These are phyloP conservation scores for Pseudozyma tsukubaensis DNA, from an alignment of 1,284 basidiomycete species.

Conservation along the genomic window DNA sequence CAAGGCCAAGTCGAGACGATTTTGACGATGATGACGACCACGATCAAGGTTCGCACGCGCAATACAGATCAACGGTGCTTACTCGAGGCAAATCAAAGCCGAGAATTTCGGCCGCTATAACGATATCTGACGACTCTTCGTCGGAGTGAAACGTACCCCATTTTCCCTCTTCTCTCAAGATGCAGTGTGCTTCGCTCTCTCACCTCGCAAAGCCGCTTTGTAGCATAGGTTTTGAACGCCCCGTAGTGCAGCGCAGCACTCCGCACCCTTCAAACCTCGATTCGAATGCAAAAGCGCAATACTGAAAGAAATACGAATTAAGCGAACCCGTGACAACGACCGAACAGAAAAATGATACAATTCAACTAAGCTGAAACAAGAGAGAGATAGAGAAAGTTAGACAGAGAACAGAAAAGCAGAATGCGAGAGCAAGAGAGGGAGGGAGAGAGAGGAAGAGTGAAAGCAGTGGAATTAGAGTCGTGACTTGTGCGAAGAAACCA, in stretches of 20 bases:
- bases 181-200: not conserved
- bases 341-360: not conserved
- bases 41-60: no score
- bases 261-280: no score
- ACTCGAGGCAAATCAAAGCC: no score
- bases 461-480: not conserved
- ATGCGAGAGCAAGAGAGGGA: not conserved
- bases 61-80: no score
- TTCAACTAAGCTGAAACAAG: no score
- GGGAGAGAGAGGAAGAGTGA: not conserved
- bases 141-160: not conserved
- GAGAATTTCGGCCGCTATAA: not conserved
- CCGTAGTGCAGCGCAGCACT: not conserved
- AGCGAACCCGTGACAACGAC: not conserved
- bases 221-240: not conserved
- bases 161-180: no score
- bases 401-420: no score
- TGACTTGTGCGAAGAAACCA: conserved; percentile 14
- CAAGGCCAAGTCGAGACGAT: no score
- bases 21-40: no score
- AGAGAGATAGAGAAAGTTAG: not conserved
- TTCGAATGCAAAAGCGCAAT: no score
- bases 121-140: not conserved
- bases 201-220: not conserved
- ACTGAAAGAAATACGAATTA: not conserved